phyloP scores from a whole-genome alignment of 805 yeast species.

The Starmerella stigmatis region DNA sequence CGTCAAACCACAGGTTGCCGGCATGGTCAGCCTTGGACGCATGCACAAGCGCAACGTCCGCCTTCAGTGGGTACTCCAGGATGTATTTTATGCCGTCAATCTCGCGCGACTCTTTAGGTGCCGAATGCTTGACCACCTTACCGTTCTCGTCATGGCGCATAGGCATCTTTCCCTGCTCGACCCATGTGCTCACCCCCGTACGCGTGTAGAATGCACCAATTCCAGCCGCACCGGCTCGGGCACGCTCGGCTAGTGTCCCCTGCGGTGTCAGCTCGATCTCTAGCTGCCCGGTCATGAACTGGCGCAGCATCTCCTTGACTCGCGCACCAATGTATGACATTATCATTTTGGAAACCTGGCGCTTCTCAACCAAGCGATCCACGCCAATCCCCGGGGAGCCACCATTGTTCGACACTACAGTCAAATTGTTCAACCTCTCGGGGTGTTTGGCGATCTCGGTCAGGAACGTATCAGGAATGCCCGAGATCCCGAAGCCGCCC shows the following conservation, averaged over 20 bases:
- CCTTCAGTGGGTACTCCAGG: constrained; percentile 37
- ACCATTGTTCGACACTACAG: constrained; percentile 41
- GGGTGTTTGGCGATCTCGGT: constrained; percentile 32
- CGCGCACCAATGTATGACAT: constrained; percentile 39
- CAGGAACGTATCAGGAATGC: constrained; percentile 39
- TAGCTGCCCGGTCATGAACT: constrained; percentile 37
- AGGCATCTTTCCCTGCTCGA: constrained; percentile 41
- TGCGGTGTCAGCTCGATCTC: constrained; percentile 43
- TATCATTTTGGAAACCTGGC: constrained; percentile 39
- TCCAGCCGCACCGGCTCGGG: constrained; percentile 41
- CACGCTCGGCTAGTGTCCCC: constrained; percentile 43
- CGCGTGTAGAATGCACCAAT: constrained; percentile 42
- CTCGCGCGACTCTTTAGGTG: constrained; percentile 37
- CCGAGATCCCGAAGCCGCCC: constrained; percentile 44
- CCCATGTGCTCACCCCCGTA: constrained; percentile 44
- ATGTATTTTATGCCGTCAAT: constrained; percentile 38
- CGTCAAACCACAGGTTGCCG: constrained; percentile 42
- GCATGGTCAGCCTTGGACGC: constrained; percentile 40
- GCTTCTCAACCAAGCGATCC: constrained; percentile 34
- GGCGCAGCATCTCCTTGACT: constrained; percentile 35
- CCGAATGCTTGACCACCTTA: constrained; percentile 31
- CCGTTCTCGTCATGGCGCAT: constrained; percentile 34
- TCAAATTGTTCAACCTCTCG: constrained; percentile 31
- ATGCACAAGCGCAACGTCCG: constrained; percentile 42
- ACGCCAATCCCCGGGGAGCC: constrained; percentile 40